phyloP scores from a whole-genome alignment of 495 filamentous ascomycete species.

The Copromyces sp. region DNA sequence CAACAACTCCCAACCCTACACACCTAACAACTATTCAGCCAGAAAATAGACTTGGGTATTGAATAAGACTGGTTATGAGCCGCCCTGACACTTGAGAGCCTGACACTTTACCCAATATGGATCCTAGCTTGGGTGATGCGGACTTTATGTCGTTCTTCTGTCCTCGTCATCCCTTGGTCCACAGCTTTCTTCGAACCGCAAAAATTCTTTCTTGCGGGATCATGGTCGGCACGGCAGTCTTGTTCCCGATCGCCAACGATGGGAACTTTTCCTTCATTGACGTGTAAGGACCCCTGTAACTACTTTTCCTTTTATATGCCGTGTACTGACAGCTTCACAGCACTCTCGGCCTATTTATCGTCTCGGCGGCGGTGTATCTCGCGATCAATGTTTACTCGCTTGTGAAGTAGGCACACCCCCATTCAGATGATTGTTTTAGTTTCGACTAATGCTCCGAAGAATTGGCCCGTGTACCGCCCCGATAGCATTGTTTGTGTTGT shows the following conservation, averaged over 20 bases:
- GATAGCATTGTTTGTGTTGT: constrained; percentile 8
- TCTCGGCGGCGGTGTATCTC: constrained; percentile 8
- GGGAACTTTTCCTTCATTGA: constrained; percentile 16
- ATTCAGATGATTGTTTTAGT: neutral
- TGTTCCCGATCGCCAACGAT: constrained; percentile 17
- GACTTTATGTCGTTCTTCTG: neutral
- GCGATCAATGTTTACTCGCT: neutral
- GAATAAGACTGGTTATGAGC: neutral
- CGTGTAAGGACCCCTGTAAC: constrained; percentile 17
- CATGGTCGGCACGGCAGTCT: constrained; percentile 27
- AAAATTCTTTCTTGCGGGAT: constrained; percentile 21
- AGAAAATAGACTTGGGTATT: neutral
- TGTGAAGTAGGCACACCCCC: neutral
- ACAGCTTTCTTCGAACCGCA: neutral
- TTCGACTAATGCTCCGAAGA: constrained; percentile 2
- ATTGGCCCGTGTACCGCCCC: constrained; percentile 12
- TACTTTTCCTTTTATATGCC: neutral
- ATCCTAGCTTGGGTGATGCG: neutral
- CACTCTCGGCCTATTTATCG: constrained; percentile 18
- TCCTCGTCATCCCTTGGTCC: neutral
- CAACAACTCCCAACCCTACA: neutral
- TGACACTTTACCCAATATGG: neutral
- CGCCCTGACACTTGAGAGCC: neutral
- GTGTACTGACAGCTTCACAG: constrained; percentile 9
- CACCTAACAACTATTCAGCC: neutral